Percentiles rank a stretch among this genome's conserved stretches.
Evolutionary conservation across 495 filamentous ascomycete genomes (phyloP).

Genomic region (Aspergillus asperescens): DNA sequence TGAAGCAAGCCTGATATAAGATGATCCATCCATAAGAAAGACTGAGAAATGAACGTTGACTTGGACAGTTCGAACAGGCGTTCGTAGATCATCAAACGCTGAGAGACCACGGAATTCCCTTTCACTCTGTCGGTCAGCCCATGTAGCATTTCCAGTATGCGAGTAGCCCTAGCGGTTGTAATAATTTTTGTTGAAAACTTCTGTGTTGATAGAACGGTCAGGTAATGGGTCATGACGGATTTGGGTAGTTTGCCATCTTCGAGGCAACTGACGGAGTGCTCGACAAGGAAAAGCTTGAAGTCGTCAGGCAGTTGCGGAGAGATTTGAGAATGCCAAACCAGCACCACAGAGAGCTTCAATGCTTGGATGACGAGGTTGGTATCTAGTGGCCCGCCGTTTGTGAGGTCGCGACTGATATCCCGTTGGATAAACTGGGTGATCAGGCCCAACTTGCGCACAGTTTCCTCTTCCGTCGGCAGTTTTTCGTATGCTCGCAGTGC

Average conservation of each 20-base stretch:
- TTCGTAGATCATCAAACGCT: constrained; percentile 70
- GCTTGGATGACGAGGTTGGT: constrained; percentile 67
- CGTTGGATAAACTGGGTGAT: constrained; percentile 74
- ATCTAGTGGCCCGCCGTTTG: constrained; percentile 38
- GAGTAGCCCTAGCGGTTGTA: constrained; percentile 59
- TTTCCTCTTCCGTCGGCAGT: constrained; percentile 60
- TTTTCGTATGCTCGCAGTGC: constrained; percentile 73
- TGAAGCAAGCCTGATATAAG: constrained; percentile 78
- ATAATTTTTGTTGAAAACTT: constrained; percentile 70
- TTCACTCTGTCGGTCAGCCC: constrained; percentile 66
- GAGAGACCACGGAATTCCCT: constrained; percentile 70
- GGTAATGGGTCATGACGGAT: constrained; percentile 65
- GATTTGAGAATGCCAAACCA: constrained; percentile 64
- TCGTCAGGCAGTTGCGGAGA: constrained; percentile 63
- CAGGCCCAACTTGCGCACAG: constrained; percentile 67
- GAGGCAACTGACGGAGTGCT: constrained; percentile 67
- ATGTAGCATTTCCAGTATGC: constrained; percentile 62
- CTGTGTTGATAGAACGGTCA: constrained; percentile 71
- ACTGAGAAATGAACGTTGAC: constrained; percentile 54
- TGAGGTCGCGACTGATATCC: constrained; percentile 52
- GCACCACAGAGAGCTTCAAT: constrained; percentile 64
- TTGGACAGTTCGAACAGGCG: constrained; percentile 65
- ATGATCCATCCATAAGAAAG: constrained; percentile 65
- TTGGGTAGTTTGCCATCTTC: constrained; percentile 63
- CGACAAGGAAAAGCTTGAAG: constrained; percentile 72